Base-by-base conservation (phyloP, 192 early-diverging fungal genomes). In the Blastocladiella britannica region DNA sequence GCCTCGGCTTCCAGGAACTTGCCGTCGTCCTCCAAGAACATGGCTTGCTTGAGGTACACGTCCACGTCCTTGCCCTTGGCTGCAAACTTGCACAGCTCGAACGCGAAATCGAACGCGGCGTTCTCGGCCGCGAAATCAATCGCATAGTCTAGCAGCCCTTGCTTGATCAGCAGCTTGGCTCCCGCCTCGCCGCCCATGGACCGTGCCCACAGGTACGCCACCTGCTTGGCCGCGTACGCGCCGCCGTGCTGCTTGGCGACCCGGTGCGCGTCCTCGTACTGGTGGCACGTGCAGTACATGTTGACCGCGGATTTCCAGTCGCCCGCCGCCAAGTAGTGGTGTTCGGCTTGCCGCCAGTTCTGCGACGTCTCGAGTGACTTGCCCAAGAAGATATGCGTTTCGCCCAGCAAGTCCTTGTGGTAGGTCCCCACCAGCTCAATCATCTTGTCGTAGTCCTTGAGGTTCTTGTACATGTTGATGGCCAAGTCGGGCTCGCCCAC, bases 391-490 rank as follows among this genome's bases (percentile, higher is more conserved):
- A 80, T 30, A 59, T 81, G 79, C 25, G 79, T 81, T 55, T 81
- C 79, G 5, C 56, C 55, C 23, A 81, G 53, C 37, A 81, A 53
- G 55, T 81, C 79, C 59, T 79, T 81, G 62, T 81, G 79, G 60
- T 78, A 71, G 8, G 64, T 64, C 15, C 72, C 71, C 7, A 81
- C 79, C 37, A 81, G 57, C 25, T 77, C 67, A 55, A 81, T 75
- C 79, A 81, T 81, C 51, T 77, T 65, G 59, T 81, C 79, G 58
- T 81, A 81, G n/a, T 71, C 69, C 59, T 76, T 77, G 64, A 75
- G 69, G 57, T 80, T 79, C 53, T 78, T 81, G 68, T 81, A 81
- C 79, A 81, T 81, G 60, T 79, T 81, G 58, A 81, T 81, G 25
- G 79, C 79, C 18, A 80, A 62, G 61, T 81, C 79, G 4, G 79